Percentiles rank a stretch among this genome's conserved stretches.
Evolutionary conservation across 805 yeast genomes (phyloP).

Genomic region (Kluyveromyces wickerhamii): DNA sequence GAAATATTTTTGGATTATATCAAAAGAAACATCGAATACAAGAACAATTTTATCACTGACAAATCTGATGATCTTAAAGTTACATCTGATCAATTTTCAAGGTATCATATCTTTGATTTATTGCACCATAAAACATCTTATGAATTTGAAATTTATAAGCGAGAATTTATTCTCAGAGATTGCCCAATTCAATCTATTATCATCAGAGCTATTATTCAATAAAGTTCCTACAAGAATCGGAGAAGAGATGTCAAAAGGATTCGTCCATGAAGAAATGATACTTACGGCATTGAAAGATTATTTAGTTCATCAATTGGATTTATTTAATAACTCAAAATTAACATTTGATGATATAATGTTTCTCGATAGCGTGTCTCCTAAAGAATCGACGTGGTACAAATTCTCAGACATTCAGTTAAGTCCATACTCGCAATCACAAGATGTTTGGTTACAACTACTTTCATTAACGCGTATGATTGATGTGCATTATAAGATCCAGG

Average conservation of each 20-base stretch:
- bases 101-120: constrained; percentile 33
- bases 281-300: constrained; percentile 12
- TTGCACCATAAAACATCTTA: constrained; percentile 32
- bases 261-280: constrained; percentile 5
- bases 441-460: constrained; percentile 17
- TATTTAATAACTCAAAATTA: constrained; percentile 10
- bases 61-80: constrained; percentile 37
- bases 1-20: constrained; percentile 16
- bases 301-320: constrained; percentile 10
- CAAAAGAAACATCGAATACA: constrained; percentile 26
- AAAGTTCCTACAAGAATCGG: constrained; percentile 18
- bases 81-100: constrained; percentile 35
- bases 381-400: neutral
- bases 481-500: constrained; percentile 11
- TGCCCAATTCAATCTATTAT: constrained; percentile 38
- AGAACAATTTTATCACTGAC: constrained; percentile 35
- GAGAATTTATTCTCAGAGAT: constrained; percentile 38
- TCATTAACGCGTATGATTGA: constrained; percentile 13
- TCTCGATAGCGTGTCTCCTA: neutral
- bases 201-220: constrained; percentile 33
- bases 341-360: constrained; percentile 6
- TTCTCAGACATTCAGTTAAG: neutral
- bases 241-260: constrained; percentile 9
- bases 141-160: constrained; percentile 35
- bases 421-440: neutral